Evolutionary conservation across 2,329 filamentous ascomycete species (phyloP).

Genomic region (Penicillium thymicola): DNA sequence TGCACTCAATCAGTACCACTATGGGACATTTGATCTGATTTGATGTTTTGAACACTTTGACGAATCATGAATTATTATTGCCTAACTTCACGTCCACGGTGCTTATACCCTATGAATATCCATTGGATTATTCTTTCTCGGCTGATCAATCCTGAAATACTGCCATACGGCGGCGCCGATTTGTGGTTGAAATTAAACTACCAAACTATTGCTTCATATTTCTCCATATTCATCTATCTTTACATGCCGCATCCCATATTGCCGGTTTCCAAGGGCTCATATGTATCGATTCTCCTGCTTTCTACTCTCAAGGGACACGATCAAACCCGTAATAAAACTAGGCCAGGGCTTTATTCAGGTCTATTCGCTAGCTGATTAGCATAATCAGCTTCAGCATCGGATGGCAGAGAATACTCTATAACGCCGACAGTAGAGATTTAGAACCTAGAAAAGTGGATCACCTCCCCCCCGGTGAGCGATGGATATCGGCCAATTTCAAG

Average conservation of each 20-base stretch:
- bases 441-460: background rate
- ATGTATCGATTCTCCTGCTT: background rate
- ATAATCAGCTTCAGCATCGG: background rate
- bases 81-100: background rate
- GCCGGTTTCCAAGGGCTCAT: background rate
- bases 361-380: background rate
- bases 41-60: background rate
- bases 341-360: background rate
- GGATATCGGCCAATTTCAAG: background rate
- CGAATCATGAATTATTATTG: background rate
- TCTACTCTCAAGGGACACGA: background rate
- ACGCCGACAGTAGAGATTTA: background rate
- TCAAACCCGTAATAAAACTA: background rate
- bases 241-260: background rate
- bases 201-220: background rate
- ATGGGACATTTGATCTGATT: slow-evolving; percentile 13
- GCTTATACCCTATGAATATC: background rate
- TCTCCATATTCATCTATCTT: background rate
- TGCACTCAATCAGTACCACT: slow-evolving; percentile 28
- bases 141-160: background rate
- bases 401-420: background rate
- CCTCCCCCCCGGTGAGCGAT: background rate
- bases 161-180: no score
- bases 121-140: background rate
- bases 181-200: background rate